Base-by-base conservation (phyloP, 805 yeast genomes). In the Hanseniaspora vineae region DNA sequence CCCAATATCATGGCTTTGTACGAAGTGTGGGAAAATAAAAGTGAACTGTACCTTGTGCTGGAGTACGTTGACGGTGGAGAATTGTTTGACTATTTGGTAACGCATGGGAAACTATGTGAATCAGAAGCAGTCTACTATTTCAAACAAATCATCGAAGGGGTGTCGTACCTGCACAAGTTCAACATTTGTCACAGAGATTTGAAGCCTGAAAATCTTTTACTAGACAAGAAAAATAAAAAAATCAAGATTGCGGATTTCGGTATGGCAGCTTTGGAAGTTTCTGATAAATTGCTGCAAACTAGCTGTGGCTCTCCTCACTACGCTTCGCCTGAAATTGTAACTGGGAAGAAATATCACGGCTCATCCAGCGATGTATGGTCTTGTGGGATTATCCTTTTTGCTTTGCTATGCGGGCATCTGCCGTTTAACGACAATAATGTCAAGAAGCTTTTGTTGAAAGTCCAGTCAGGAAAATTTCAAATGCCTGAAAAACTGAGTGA, bases 1-100 rank as follows among this genome's bases (percentile, higher is more conserved):
- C 87, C 95, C 12, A 90, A 92, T 59, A 92, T 92, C 20, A 80
- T 92, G 76, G 84, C 92, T 23, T 70, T 92, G 39, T 92, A 88
- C 61, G 98, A 92, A 60, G 98, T 92, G 20, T 92, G 97, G 97
- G 98, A 92, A 65, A 90, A 94, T 54, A 81, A 87, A 54, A 87
- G 86, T 59, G 96, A 90, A 51, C 71, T 92, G 49, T 84, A 81
- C 57, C 63, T 84, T 53, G 87, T 84, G 14, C 66, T 84, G 45
- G 94, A 84, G 60, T 84, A 83, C 60, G 90, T 84, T 32, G 89
- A 84, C 62, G 90, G 92, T n/a, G 94, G 94, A 50, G 94, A 84
- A 63, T 66, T 84, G 47, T 84, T 84, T 55, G 92, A 84, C 57
- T 72, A 80, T 51, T 66, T 84, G 48, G 87, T 84, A 6, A 65